These are phyloP conservation scores for Haplographium delicatum DNA, from an alignment of 495 filamentous ascomycete genomes.

Conservation along the genomic window DNA sequence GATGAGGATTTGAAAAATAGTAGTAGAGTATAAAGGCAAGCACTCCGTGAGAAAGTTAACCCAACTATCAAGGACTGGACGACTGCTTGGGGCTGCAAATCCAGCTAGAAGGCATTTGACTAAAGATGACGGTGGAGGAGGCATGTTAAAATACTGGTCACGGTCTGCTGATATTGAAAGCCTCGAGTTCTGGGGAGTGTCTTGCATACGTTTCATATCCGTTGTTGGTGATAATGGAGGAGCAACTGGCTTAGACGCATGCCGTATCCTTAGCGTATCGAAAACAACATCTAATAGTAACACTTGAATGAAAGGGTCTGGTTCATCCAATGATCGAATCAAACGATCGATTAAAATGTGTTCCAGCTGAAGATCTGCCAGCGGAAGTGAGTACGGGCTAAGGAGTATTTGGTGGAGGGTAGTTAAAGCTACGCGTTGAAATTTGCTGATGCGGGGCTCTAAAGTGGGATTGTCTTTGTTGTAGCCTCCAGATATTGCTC, in stretches of 20 bases:
- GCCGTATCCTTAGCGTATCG: conserved; percentile 61
- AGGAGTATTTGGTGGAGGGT: conserved; percentile 71
- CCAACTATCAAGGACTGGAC: conserved; percentile 84
- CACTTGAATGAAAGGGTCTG: conserved; percentile 64
- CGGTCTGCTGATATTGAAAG: conserved; percentile 13
- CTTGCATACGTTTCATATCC: conserved; percentile 36
- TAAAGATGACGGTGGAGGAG: conserved; percentile 65
- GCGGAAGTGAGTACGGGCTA: conserved; percentile 58
- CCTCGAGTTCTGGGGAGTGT: conserved; percentile 13
- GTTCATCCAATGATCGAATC: conserved; percentile 52
- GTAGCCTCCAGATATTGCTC: conserved; percentile 47
- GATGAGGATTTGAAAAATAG: conserved; percentile 84
- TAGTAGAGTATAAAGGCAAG: conserved; percentile 72
- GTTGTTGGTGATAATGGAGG: conserved; percentile 35
- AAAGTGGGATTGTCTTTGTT: conserved; percentile 29
- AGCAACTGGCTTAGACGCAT: conserved; percentile 30
- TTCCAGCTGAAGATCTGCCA: conserved; percentile 69
- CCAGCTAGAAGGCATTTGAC: conserved; percentile 79
- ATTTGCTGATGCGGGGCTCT: conserved; percentile 42
- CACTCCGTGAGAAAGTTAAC: conserved; percentile 79
- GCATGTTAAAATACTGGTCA: conserved; percentile 10
- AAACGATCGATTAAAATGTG: conserved; percentile 65
- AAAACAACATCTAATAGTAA: conserved; percentile 71
- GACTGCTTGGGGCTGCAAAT: conserved; percentile 68
- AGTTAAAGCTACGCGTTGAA: conserved; percentile 66